These are phyloP conservation scores for Fraxinus nigra DNA, from an alignment of 305 asterid genomes.

Conservation along the genomic window DNA sequence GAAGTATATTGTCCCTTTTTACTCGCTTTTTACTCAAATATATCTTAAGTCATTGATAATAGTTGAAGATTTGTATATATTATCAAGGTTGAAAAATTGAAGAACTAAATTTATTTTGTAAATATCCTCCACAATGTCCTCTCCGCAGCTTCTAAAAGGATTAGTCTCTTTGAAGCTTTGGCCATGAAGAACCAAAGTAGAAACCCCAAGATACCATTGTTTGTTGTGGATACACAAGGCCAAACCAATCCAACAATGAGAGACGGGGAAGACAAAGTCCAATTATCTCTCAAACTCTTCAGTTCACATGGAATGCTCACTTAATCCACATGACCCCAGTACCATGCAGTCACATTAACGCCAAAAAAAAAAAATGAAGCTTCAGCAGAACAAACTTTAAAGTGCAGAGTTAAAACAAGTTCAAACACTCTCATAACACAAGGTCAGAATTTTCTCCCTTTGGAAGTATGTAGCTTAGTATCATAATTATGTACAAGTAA, in stretches of 20 bases:
- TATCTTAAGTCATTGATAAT: not conserved
- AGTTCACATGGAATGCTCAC: not conserved
- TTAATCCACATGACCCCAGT: not conserved
- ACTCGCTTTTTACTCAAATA: not conserved
- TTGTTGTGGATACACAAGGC: not conserved
- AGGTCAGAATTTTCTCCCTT: not conserved
- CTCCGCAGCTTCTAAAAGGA: not conserved
- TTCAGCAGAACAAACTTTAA: not conserved
- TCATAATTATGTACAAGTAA: slow-evolving; percentile 1
- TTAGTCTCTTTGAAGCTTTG: not conserved
- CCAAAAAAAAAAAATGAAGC: not conserved
- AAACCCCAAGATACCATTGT: not conserved
- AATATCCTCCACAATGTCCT: not conserved
- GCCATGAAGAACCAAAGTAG: not conserved
- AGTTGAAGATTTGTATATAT: not conserved
- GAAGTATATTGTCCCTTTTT: not conserved
- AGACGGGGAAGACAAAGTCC: not conserved
- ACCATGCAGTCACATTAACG: not conserved
- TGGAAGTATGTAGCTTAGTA: not conserved
- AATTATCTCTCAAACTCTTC: not conserved
- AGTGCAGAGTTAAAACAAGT: not conserved
- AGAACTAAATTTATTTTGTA: not conserved
- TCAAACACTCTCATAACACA: not conserved
- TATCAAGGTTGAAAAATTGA: not conserved
- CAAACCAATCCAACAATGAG: not conserved